Conservation (phyloP, 192 early-diverging fungal genomes). For the Paraglomus occultum region DNA sequence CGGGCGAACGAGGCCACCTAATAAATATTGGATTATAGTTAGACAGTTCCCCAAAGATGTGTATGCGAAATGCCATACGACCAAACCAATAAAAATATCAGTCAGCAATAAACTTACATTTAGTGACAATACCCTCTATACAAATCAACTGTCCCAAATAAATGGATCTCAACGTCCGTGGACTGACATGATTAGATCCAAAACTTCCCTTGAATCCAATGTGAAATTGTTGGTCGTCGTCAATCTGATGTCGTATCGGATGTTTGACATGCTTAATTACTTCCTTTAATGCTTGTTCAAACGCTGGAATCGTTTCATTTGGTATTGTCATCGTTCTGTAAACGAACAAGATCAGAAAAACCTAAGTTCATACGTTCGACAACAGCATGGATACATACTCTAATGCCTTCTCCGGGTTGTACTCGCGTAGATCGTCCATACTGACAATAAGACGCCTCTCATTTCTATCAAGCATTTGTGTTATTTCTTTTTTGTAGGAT, state of each 20-base stretch:
- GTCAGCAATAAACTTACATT: slow-evolving; percentile 59
- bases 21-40: neutral
- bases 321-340: slow-evolving; percentile 68
- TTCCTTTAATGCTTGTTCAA: slow-evolving; percentile 75
- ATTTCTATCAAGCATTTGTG: slow-evolving; percentile 31
- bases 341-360: neutral
- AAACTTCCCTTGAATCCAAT: slow-evolving; percentile 92
- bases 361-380: neutral
- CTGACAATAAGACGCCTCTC: slow-evolving; percentile 76
- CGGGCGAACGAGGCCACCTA: slow-evolving; percentile 92
- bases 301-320: slow-evolving; percentile 80
- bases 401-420: slow-evolving; percentile 67
- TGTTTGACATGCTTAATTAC: slow-evolving; percentile 46
- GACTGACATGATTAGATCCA: slow-evolving; percentile 84
- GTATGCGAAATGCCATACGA: neutral
- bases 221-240: slow-evolving; percentile 54
- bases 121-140: slow-evolving; percentile 96
- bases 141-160: slow-evolving; percentile 87
- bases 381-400: slow-evolving; percentile 48
- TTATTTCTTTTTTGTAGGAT: slow-evolving; percentile 41
- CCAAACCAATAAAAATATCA: neutral
- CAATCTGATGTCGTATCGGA: slow-evolving; percentile 5
- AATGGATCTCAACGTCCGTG: slow-evolving; percentile 76
- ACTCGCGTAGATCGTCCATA: slow-evolving; percentile 83
- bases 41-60: neutral